Percentiles rank a stretch among this genome's conserved stretches.
Conservation (phyloP, 176 grass and related monocot species). For the Melocanna baccifera region DNA sequence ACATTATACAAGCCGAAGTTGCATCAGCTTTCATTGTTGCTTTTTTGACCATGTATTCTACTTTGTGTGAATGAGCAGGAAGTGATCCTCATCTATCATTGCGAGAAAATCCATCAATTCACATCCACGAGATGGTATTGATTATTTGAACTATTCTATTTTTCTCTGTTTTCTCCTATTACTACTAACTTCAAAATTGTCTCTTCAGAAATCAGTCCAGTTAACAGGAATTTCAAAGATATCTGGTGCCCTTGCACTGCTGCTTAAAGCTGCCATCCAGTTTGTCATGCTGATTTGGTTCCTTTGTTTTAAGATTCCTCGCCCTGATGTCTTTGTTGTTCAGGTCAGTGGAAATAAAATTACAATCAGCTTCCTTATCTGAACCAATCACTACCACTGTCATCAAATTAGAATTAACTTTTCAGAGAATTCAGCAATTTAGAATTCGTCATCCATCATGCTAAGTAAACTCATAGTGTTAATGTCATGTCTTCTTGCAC, state of each 20-base stretch:
- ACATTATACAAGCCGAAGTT: background rate
- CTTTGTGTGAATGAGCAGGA: conserved; percentile 53
- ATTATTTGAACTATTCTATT: background rate
- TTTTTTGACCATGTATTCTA: background rate
- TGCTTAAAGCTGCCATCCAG: conserved; percentile 83
- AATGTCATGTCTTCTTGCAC: background rate
- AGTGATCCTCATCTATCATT: conserved; percentile 79
- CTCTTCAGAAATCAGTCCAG: conserved; percentile 65
- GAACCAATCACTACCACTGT: background rate
- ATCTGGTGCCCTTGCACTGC: conserved; percentile 69
- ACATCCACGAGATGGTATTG: conserved; percentile 80
- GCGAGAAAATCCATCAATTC: conserved; percentile 67
- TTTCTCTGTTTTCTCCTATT: background rate
- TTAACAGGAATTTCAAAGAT: conserved; percentile 79
- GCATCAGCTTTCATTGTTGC: background rate
- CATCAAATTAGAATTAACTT: background rate
- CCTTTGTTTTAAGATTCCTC: conserved; percentile 82
- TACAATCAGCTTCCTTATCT: background rate
- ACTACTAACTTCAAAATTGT: background rate
- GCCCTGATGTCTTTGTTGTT: conserved; percentile 79
- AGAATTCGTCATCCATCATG: background rate
- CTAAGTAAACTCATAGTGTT: background rate
- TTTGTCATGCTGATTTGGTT: conserved; percentile 80
- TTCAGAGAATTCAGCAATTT: background rate
- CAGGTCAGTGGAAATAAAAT: conserved; percentile 51